Conservation (phyloP, 495 filamentous ascomycete species). For the Aspergillus indologenus region DNA sequence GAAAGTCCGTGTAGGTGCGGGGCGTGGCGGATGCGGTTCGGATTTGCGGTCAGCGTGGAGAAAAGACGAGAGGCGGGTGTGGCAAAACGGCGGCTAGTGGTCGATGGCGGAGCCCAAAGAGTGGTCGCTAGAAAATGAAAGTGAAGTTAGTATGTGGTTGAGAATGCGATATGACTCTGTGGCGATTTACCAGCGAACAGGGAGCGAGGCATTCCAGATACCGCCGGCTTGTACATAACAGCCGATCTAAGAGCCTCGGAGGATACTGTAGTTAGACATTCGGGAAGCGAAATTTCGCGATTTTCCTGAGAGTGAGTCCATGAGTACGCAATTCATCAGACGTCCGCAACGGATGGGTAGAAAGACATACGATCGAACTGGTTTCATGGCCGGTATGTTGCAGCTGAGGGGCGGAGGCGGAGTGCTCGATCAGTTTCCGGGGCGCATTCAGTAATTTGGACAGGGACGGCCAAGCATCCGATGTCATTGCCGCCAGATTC, state of each 20-base stretch:
- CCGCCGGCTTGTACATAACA: slow-evolving; percentile 18
- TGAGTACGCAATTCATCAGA: slow-evolving; percentile 1
- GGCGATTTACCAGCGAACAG: slow-evolving; percentile 17
- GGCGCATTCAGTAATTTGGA: slow-evolving; percentile 37
- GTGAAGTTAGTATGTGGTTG: background rate
- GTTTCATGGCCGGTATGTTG: slow-evolving; percentile 16
- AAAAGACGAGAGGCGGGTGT: slow-evolving; percentile 30
- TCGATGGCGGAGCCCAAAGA: slow-evolving; percentile 24
- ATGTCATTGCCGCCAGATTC: slow-evolving; percentile 38
- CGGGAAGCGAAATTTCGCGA: slow-evolving; percentile 23
- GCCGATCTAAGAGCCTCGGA: slow-evolving; percentile 25
- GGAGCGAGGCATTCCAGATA: slow-evolving; percentile 19
- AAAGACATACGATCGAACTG: slow-evolving; percentile 21
- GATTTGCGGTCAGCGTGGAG: slow-evolving; percentile 36
- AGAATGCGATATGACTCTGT: background rate
- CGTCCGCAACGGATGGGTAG: background rate
- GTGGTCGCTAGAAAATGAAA: slow-evolving; percentile 16
- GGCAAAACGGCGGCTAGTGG: slow-evolving; percentile 17
- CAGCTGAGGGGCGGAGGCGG: slow-evolving; percentile 17
- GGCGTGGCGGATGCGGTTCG: slow-evolving; percentile 23
- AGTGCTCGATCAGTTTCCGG: slow-evolving; percentile 30
- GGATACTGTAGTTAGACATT: slow-evolving; percentile 29
- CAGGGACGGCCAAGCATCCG: slow-evolving; percentile 46
- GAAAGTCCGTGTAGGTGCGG: slow-evolving; percentile 26
- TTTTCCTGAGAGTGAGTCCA: slow-evolving; percentile 6